Percentiles rank a stretch among this genome's conserved stretches.
These are phyloP conservation scores for Talaromyces pinophilus DNA, from an alignment of 2,329 filamentous ascomycete genomes.

Conservation along the genomic window DNA sequence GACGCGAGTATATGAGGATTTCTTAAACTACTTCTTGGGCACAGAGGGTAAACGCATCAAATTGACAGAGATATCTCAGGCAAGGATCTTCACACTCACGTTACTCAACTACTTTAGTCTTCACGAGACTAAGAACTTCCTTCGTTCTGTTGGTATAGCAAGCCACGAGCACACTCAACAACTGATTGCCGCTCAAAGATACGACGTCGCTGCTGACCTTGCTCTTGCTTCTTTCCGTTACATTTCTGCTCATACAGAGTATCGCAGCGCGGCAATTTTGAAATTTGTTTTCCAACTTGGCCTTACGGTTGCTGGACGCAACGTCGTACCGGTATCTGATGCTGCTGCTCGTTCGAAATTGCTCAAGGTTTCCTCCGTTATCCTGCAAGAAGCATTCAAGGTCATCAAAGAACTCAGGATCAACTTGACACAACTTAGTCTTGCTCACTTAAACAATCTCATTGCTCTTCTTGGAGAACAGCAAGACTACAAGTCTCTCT, in stretches of 20 bases:
- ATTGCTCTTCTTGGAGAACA: slow-evolving; percentile 49
- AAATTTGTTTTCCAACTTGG: slow-evolving; percentile 41
- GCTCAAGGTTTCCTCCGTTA: slow-evolving; percentile 42
- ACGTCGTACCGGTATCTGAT: slow-evolving; percentile 39
- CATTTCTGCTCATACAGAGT: slow-evolving; percentile 36
- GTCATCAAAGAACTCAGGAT: slow-evolving; percentile 45
- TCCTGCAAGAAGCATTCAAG: slow-evolving; percentile 45
- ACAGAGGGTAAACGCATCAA: slow-evolving; percentile 36
- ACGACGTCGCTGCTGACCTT: slow-evolving; percentile 37
- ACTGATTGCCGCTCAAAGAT: slow-evolving; percentile 34
- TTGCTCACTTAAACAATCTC: slow-evolving; percentile 47
- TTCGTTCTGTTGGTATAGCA: slow-evolving; percentile 43
- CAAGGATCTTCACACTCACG: slow-evolving; percentile 36
- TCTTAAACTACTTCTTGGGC: slow-evolving; percentile 35
- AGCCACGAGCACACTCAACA: slow-evolving; percentile 32
- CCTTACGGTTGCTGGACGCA: slow-evolving; percentile 40
- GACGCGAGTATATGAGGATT: slow-evolving; percentile 34
- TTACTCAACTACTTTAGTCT: slow-evolving; percentile 39
- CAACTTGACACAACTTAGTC: slow-evolving; percentile 45
- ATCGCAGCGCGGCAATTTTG: slow-evolving; percentile 33
- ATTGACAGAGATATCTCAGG: slow-evolving; percentile 31
- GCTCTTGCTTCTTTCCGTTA: slow-evolving; percentile 38
- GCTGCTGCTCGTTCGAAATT: slow-evolving; percentile 41
- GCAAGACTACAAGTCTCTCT: slow-evolving; percentile 47
- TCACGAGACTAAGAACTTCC: slow-evolving; percentile 37